Percentiles rank a stretch among this genome's conserved stretches.
These are phyloP conservation scores for Pseudonitzschia multiseries DNA, from an alignment of 108 stramenopile species.

Conservation along the genomic window DNA sequence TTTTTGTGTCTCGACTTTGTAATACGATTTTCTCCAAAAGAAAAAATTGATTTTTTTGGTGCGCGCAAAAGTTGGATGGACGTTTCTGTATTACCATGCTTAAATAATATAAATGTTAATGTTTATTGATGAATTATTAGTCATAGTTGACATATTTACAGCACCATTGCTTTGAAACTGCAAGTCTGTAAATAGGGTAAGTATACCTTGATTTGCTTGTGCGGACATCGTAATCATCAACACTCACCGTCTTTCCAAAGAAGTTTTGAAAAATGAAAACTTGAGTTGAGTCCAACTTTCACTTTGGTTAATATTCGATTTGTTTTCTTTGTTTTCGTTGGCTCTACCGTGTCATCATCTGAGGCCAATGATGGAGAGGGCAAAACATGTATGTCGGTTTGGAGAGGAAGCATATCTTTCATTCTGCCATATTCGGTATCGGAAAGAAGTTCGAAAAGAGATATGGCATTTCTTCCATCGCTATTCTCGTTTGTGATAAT, in stretches of 20 bases:
- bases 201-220: neutral
- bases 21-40: too few relatives aligned
- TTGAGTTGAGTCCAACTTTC: neutral
- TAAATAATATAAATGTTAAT: too few relatives aligned
- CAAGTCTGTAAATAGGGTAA: neutral
- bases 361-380: conserved; percentile 6
- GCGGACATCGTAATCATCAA: neutral
- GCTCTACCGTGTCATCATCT: neutral
- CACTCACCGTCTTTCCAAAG: neutral
- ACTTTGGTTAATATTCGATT: neutral
- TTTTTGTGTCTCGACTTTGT: too few relatives aligned
- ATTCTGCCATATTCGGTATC: neutral
- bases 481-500: neutral
- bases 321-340: neutral
- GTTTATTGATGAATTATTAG: too few relatives aligned
- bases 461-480: neutral
- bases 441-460: conserved; percentile 2
- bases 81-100: too few relatives aligned
- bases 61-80: too few relatives aligned
- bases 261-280: neutral
- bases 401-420: conserved; percentile 3
- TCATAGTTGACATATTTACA: too few relatives aligned
- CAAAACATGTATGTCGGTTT: neutral
- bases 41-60: too few relatives aligned
- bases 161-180: neutral